Evolutionary conservation across 352 stramenopile genomes (phyloP), one percentile per base, ranked within the genome.

Genomic region (Phytophthora quininea): DNA sequence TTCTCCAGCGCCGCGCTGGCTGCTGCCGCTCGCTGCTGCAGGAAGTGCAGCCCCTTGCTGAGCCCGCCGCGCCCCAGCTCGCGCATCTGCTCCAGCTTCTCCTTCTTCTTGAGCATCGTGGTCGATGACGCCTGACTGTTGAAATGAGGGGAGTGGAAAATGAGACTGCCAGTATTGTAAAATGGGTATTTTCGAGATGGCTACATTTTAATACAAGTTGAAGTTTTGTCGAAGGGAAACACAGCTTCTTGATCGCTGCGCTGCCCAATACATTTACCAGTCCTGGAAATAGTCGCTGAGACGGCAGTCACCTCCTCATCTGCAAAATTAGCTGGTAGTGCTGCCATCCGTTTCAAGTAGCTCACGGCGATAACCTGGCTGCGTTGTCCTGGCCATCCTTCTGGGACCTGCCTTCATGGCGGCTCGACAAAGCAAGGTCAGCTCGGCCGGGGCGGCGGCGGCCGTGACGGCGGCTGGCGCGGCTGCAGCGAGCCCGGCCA

Each of bases 11-110:
- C 69, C 3, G 61, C 47, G 14, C 53, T 72, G 2, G 58, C 27
- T 0, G 67, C 52, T 3, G 60, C 83, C 4, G 80, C 74, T 29
- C 86, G 89, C 19, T 49, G 43, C 43, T 49, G 43, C 15, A 95
- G 77, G 65, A 95, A 91, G 67, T 80, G 90, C 43, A 96, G 74
- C 1, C 89, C 89, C 62, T 93, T 93, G 60, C 76, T 85, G 30
- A 96, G 57, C 2, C 84, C 76, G 12, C 82, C 86, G 53, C 84
- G 84, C 24, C 89, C 87, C 30, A 93, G 76, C 77, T 96, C 89
- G 62, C 82, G 86, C 87, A 96, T 96, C 66, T 96, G 85, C 75
- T 94, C 89, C 30, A 96, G 81, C 76, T 91, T 89, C 72, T 96
- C 86, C 74, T 95, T 94, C 76, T 94, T 95, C 71, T 82, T 82